Evolutionary conservation across 345 rosid genomes (phyloP).

Genomic region (Trapa incisa): DNA sequence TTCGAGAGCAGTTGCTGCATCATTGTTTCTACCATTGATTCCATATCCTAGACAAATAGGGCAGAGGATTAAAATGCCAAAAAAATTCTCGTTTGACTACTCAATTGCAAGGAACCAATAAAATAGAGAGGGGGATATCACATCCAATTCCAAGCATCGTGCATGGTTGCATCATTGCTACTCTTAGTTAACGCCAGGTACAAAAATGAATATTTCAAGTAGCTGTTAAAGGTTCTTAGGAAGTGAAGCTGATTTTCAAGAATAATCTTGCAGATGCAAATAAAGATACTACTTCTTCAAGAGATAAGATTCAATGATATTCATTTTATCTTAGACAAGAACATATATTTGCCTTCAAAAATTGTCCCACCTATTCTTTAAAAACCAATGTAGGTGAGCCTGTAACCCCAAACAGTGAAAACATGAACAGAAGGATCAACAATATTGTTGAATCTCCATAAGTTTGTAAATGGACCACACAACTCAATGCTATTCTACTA

Average conservation of each 20-base stretch:
- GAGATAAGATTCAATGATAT: not conserved
- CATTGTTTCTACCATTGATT: conserved; percentile 89
- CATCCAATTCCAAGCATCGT: not conserved
- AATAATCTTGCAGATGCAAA: not conserved
- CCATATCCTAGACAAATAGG: conserved; percentile 54
- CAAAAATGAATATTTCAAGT: not conserved
- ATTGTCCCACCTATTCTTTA: not conserved
- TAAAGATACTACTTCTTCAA: not conserved
- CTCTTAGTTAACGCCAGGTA: not conserved
- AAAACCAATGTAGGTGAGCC: not conserved
- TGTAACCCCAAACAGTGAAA: not conserved
- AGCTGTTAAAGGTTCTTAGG: not conserved
- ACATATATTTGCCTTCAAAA: not conserved
- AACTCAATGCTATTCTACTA: no score
- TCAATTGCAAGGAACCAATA: not conserved
- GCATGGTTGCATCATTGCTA: not conserved
- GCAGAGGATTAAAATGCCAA: not conserved
- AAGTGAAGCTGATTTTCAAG: not conserved
- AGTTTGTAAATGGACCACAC: not conserved
- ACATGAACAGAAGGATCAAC: not conserved
- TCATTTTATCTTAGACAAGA: not conserved
- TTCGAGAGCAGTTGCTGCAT: conserved; percentile 95
- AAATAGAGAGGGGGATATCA: not conserved
- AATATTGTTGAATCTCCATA: not conserved
- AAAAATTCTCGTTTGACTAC: not conserved